Conservation (phyloP, 805 yeast genomes). For the Metschnikowia kunwiensis region DNA sequence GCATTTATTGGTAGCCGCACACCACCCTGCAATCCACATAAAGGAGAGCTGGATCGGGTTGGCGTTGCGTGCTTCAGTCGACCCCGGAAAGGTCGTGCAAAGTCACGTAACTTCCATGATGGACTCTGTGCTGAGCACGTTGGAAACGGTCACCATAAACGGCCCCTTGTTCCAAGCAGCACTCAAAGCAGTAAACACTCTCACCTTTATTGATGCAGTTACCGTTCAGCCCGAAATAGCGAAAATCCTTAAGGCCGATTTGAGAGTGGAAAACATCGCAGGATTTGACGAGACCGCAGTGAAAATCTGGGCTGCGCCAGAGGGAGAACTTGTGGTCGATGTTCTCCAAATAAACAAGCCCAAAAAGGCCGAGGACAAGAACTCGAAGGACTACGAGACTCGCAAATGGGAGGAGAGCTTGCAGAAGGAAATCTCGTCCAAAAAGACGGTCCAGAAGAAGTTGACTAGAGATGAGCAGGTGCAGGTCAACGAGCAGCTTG, state of each 20-base stretch:
- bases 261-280: conserved; percentile 35
- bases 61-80: conserved; percentile 53
- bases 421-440: conserved; percentile 67
- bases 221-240: conserved; percentile 51
- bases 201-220: conserved; percentile 60
- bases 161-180: conserved; percentile 52
- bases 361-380: conserved; percentile 55
- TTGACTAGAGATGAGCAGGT: conserved; percentile 74
- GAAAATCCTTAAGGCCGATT: conserved; percentile 40
- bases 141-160: conserved; percentile 26
- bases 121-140: conserved; percentile 18
- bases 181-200: conserved; percentile 30
- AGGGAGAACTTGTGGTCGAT: conserved; percentile 67
- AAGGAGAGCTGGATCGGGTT: conserved; percentile 76
- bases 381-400: conserved; percentile 80
- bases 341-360: conserved; percentile 45
- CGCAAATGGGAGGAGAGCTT: conserved; percentile 86
- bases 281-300: conserved; percentile 49
- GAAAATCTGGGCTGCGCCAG: conserved; percentile 64
- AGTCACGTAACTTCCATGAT: conserved; percentile 23
- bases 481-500: conserved; percentile 58
- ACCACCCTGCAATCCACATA: conserved; percentile 27
- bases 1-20: conserved; percentile 28
- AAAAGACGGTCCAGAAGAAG: conserved; percentile 50
- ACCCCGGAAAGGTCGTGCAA: conserved; percentile 50